A percentile compares a stretch with the other conserved stretches of the same genome.
These are phyloP conservation scores for Extremus antarcticus DNA, from an alignment of 495 filamentous ascomycete species.

Conservation along the genomic window DNA sequence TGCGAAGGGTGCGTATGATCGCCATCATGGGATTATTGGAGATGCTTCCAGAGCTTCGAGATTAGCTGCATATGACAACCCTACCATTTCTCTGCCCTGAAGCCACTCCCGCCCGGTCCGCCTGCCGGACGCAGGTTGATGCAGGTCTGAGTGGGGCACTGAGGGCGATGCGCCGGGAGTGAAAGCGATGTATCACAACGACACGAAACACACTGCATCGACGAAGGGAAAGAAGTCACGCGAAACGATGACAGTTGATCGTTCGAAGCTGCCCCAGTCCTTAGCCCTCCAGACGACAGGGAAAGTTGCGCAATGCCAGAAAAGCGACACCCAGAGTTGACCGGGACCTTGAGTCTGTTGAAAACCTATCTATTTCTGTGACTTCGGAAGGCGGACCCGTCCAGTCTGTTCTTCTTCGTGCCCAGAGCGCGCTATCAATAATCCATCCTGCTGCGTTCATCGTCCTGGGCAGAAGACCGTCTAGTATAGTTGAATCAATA, in stretches of 20 bases:
- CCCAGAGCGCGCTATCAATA: too few species aligned
- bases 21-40: constrained; percentile 14
- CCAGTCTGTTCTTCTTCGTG: too few species aligned
- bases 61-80: constrained; percentile 3
- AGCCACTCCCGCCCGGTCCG: constrained; percentile 18
- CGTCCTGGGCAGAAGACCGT: too few species aligned
- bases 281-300: too few species aligned
- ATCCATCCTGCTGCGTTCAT: too few species aligned
- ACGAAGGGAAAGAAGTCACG: background rate
- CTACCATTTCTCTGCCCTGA: constrained; percentile 18
- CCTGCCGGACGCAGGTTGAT: background rate
- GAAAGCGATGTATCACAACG: background rate
- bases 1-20: constrained; percentile 13
- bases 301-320: too few species aligned
- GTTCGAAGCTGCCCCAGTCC: background rate
- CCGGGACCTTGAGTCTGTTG: background rate
- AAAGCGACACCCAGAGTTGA: too few species aligned
- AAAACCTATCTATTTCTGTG: background rate
- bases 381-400: background rate
- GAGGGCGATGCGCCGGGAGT: background rate
- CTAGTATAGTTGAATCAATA: background rate
- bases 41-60: constrained; percentile 6
- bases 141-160: constrained; percentile 4
- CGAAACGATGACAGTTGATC: constrained; percentile 1
- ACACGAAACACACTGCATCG: background rate